A percentile compares a stretch with the other conserved stretches of the same genome.
These are phyloP conservation scores for Elaeis guineensis DNA, from an alignment of 176 grass and related monocot species.

Conservation along the genomic window DNA sequence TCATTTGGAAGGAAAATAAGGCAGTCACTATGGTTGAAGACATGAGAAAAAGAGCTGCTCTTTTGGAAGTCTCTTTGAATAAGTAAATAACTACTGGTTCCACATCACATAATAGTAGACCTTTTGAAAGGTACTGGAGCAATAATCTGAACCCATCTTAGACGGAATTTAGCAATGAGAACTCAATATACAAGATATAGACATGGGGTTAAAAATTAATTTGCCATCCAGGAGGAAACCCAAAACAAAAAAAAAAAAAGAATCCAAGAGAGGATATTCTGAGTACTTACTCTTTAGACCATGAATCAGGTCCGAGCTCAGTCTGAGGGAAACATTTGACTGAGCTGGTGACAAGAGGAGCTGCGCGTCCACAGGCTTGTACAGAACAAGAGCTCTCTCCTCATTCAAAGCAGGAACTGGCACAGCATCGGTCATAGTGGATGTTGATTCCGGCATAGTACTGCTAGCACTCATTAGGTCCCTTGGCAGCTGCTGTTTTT, in stretches of 20 bases:
- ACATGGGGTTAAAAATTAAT: too few species aligned
- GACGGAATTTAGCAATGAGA: too few species aligned
- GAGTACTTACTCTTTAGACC: conserved; percentile 20
- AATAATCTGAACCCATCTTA: too few species aligned
- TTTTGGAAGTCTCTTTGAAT: too few species aligned
- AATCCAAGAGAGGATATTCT: neutral
- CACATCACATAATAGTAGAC: too few species aligned
- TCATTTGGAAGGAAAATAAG: too few species aligned
- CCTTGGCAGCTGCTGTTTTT: neutral
- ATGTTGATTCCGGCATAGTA: neutral
- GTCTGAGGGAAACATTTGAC: conserved; percentile 12
- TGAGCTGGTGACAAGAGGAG: neutral
- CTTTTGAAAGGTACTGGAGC: too few species aligned
- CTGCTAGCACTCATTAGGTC: neutral
- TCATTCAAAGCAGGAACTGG: neutral
- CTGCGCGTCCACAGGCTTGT: conserved; percentile 14
- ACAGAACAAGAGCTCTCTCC: conserved; percentile 22
- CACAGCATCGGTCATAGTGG: neutral
- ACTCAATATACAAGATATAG: too few species aligned
- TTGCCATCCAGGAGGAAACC: too few species aligned
- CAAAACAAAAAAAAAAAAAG: neutral
- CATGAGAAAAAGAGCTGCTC: too few species aligned
- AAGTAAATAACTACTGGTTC: too few species aligned
- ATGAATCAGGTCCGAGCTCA: conserved; percentile 8
- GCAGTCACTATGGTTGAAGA: too few species aligned